A percentile compares a stretch with the other conserved stretches of the same genome.
Evolutionary conservation across 208 protist species (phyloP).

Genomic region (Novymonas esmeraldas): DNA sequence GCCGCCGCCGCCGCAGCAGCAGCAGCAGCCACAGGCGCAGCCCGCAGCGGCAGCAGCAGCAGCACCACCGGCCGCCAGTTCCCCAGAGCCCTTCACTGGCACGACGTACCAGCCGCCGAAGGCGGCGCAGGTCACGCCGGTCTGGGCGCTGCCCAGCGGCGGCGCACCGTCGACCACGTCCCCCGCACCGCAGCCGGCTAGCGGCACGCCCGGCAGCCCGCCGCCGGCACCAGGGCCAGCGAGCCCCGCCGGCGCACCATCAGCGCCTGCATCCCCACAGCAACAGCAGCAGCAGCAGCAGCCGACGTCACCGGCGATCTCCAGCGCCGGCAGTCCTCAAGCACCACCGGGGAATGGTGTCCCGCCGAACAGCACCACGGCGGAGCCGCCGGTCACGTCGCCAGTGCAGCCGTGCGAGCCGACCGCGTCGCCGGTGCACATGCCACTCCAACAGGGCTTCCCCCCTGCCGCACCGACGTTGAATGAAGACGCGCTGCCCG

Average conservation of each 20-base stretch:
- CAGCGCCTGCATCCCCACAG: too few species aligned
- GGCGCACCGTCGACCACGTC: constrained; percentile 1
- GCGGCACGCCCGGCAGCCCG: not conserved
- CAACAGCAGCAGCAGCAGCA: too few species aligned
- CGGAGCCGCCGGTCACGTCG: constrained; percentile 16
- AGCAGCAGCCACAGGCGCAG: constrained; percentile 12
- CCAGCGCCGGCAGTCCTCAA: not conserved
- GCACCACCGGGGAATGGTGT: constrained; percentile 4
- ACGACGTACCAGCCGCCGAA: constrained; percentile 33
- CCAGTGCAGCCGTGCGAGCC: constrained; percentile 29
- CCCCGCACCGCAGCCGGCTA: constrained; percentile 14
- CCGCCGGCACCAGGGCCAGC: constrained; percentile 5
- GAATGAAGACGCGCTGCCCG: constrained; percentile 12
- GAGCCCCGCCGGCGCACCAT: constrained; percentile 1
- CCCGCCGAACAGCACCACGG: constrained; percentile 12
- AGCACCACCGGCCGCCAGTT: constrained; percentile 2
- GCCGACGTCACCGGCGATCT: constrained; percentile 3
- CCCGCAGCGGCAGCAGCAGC: constrained; percentile 12
- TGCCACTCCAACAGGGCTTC: not conserved
- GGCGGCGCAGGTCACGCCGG: constrained; percentile 38
- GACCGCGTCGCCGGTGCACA: constrained; percentile 23
- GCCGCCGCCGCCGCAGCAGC: constrained; percentile 7
- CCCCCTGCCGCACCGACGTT: not conserved
- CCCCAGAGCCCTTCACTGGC: constrained; percentile 19
- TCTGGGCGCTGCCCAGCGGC: constrained; percentile 36